Evolutionary conservation across 2,329 filamentous ascomycete genomes (phyloP), one percentile per base, ranked within the genome.

Genomic region (Celoporthe dispersa): DNA sequence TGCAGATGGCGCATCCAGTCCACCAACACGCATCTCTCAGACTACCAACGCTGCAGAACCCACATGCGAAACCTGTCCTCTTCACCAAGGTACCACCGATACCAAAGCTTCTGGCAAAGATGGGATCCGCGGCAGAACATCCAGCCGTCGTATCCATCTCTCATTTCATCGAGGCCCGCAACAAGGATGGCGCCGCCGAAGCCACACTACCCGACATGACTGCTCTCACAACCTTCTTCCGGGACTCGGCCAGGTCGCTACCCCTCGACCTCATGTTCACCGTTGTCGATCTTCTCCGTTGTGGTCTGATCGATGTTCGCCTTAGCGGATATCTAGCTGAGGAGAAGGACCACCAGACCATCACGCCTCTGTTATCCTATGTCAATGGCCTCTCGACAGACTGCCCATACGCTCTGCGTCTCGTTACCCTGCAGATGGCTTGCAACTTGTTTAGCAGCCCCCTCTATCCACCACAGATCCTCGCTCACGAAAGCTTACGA

Each of bases 371-470:
- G 2, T 78, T 94, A 3, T 80, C 86, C 3, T 81, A 87, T 51
- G 87, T 93, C 60, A 89, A 87, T 73, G 78, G 82, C 7, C 83
- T 87, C 41, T 53, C 63, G 6, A 77, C 82, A 11, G 79, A 82
- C 0, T 92, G 90, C 55, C 93, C 94, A 0, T 98, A 98, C 77
- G 90, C 92, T 5, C 85, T 97, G 1, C 91, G 94, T 19, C 88
- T 98, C 1, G 93, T 97, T 22, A 91, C 93, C 0, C 81, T 97
- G 31, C 94, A 98, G 75, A 86, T 95, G 76, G 86, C 89, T 1
- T 97, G 94, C 81, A 98, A 97, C 76, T 84, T 97, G 57, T 97
- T 97, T 81, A 90, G 88, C 0, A 91, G 91, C 0, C 86, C 88
- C 0, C 83, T 97, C 0, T 97, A 91, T 75, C 84, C 89, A 0